phyloP scores from a whole-genome alignment of 2,329 filamentous ascomycete species.

The Cercospora sojina region DNA sequence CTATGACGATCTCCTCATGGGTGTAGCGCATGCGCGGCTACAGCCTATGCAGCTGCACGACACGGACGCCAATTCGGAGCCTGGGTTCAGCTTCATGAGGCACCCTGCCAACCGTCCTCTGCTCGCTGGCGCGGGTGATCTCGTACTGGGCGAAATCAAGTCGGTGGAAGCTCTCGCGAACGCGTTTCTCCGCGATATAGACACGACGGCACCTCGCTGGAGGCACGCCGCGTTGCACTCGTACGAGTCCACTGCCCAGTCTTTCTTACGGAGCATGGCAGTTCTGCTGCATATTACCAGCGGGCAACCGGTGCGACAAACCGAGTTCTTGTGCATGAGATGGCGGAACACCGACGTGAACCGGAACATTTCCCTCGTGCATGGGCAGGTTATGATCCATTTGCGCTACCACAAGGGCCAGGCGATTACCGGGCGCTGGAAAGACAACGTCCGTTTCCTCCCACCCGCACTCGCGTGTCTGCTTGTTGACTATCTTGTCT shows the following conservation, averaged over 20 bases:
- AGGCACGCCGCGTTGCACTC: not conserved
- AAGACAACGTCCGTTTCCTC: not conserved
- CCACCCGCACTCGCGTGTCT: not conserved
- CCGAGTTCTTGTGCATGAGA: not conserved
- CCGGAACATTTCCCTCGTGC: not conserved
- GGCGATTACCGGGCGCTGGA: not conserved
- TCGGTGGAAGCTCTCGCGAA: not conserved
- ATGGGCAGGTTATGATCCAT: not conserved
- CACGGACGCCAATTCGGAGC: not conserved
- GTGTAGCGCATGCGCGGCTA: not conserved
- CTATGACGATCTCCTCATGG: not conserved
- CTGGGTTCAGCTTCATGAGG: not conserved
- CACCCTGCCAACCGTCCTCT: not conserved
- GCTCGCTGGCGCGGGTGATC: not conserved
- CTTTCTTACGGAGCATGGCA: not conserved
- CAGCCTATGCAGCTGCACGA: not conserved
- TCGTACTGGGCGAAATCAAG: not conserved
- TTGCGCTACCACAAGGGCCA: not conserved
- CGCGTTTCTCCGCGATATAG: not conserved
- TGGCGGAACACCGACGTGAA: not conserved
- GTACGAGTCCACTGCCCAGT: not conserved
- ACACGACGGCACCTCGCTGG: not conserved
- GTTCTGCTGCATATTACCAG: not conserved
- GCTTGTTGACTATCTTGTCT: not conserved
- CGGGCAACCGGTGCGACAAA: not conserved